Percentiles rank a stretch among this genome's conserved stretches.
Evolutionary conservation across 208 protist species (phyloP).

Genomic region (Leishmania braziliensis): DNA sequence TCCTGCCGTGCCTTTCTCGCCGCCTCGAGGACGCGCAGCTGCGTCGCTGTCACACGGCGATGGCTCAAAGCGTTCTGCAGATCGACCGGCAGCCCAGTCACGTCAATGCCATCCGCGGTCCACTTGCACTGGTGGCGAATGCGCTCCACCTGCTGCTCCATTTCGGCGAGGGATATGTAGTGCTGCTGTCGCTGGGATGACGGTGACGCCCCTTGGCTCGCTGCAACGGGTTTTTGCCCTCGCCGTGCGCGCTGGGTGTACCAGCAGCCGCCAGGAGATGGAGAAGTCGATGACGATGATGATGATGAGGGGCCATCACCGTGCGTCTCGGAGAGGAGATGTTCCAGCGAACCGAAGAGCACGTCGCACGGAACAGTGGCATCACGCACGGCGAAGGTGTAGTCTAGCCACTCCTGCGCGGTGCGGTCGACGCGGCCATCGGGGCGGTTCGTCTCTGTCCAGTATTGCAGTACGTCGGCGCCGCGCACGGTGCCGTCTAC

Average conservation of each 20-base stretch:
- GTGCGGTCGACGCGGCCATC: slow-evolving; percentile 58
- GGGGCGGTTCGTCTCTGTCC: slow-evolving; percentile 75
- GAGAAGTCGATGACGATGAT: neutral
- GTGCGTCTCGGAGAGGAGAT: slow-evolving; percentile 34
- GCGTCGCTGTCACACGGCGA: slow-evolving; percentile 61
- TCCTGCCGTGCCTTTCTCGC: slow-evolving; percentile 31
- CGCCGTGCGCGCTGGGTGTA: neutral
- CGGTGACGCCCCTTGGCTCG: neutral
- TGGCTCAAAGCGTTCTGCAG: slow-evolving; percentile 69
- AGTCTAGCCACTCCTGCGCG: slow-evolving; percentile 71
- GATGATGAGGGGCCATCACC: neutral
- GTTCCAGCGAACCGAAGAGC: slow-evolving; percentile 65
- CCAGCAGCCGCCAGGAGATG: neutral
- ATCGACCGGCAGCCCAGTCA: slow-evolving; percentile 63
- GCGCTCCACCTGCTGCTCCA: slow-evolving; percentile 70
- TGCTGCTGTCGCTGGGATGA: neutral
- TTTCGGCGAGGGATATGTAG: slow-evolving; percentile 58
- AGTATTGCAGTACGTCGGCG: slow-evolving; percentile 74
- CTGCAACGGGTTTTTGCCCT: neutral
- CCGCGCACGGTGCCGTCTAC: slow-evolving; percentile 56
- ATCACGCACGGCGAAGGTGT: slow-evolving; percentile 50
- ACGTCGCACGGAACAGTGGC: slow-evolving; percentile 66
- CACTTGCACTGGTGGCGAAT: slow-evolving; percentile 46
- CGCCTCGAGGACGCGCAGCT: slow-evolving; percentile 61
- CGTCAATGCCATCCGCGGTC: slow-evolving; percentile 81